phyloP scores from a whole-genome alignment of 2,329 filamentous ascomycete species.

The Cadophora gregata region DNA sequence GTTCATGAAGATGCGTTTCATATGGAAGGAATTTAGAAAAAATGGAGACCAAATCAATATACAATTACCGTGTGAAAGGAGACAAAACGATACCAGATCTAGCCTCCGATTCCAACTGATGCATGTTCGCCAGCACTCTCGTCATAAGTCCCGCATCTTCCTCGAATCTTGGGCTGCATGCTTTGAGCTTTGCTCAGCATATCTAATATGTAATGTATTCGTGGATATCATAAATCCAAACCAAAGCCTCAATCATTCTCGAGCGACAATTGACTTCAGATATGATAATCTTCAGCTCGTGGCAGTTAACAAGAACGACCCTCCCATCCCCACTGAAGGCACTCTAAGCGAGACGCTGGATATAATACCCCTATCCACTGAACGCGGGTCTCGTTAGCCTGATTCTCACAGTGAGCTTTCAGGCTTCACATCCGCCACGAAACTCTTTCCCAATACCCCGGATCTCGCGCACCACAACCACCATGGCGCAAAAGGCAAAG shows the following conservation, averaged over 20 bases:
- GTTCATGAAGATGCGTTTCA: too few relatives aligned
- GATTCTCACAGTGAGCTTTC: neutral
- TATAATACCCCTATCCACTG: constrained; percentile 10
- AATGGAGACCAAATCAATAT: too few relatives aligned
- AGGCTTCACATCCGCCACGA: neutral
- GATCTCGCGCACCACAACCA: neutral
- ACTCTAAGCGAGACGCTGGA: neutral
- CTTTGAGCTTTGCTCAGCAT: neutral
- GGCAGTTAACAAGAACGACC: neutral
- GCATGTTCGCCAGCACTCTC: neutral
- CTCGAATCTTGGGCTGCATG: neutral
- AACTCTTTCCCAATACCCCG: neutral
- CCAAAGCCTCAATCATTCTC: too few relatives aligned
- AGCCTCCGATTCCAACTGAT: too few relatives aligned
- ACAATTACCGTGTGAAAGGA: too few relatives aligned
- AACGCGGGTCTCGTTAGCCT: neutral
- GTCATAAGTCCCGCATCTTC: neutral
- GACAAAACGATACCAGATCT: too few relatives aligned
- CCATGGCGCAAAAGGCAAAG: constrained; percentile 46
- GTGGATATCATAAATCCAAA: too few relatives aligned
- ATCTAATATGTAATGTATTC: neutral
- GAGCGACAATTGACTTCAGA: too few relatives aligned
- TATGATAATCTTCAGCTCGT: too few relatives aligned
- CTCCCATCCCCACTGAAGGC: neutral
- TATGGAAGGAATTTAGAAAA: too few relatives aligned